Conservation (phyloP, 352 stramenopile genomes). For the Pythium utonaiense region DNA sequence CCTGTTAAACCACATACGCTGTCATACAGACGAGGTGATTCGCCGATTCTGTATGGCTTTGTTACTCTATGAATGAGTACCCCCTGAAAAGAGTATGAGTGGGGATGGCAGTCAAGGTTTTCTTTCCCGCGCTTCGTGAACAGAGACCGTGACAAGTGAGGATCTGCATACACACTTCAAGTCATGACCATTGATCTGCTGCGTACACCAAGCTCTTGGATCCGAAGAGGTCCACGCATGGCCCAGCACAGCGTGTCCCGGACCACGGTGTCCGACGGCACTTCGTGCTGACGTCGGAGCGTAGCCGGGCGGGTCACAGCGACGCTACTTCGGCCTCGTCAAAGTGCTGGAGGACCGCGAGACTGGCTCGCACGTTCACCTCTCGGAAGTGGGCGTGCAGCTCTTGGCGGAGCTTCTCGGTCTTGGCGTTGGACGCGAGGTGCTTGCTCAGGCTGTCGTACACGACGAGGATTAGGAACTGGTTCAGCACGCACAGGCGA, state of each 20-base stretch:
- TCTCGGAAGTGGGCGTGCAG: conserved; percentile 66
- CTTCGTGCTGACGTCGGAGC: not conserved
- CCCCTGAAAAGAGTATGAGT: not conserved
- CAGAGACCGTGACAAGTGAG: not conserved
- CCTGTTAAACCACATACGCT: not conserved
- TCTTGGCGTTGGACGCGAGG: conserved; percentile 68
- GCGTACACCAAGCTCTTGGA: too few species aligned
- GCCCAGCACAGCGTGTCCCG: too few species aligned
- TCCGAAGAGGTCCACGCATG: too few species aligned
- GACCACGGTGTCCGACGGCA: too few species aligned
- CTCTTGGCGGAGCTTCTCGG: conserved; percentile 51
- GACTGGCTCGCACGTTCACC: conserved; percentile 62
- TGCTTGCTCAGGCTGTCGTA: conserved; percentile 79
- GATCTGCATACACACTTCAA: not conserved
- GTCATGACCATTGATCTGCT: not conserved
- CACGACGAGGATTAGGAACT: conserved; percentile 80
- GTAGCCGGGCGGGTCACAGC: not conserved
- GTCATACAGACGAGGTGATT: too few species aligned
- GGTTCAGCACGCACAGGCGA: conserved; percentile 66
- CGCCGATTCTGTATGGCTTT: too few species aligned
- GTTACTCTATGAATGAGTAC: not conserved
- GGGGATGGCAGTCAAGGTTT: conserved; percentile 3
- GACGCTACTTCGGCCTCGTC: conserved; percentile 20
- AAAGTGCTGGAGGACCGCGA: conserved; percentile 62
- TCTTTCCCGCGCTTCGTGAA: not conserved